Evolutionary conservation across 139 green algal species (phyloP), one percentile per base, ranked within the genome.

Genomic region (Chlamydomonas sp.): DNA sequence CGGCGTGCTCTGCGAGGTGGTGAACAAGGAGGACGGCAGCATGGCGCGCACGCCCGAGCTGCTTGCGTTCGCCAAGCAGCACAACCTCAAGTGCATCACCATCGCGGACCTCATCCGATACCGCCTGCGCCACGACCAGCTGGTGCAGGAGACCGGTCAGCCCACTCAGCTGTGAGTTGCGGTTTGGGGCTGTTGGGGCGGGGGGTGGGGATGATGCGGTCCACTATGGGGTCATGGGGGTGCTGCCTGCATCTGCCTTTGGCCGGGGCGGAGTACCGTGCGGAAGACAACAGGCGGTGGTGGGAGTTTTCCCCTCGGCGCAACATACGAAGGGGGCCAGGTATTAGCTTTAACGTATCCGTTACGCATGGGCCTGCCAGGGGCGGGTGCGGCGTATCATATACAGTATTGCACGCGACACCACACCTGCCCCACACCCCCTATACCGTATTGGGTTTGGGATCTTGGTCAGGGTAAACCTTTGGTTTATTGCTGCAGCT

Each of bases 1-100:
- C 31, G 98, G 98, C 16, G 98, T 98, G 71, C 93, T 99, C 18
- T 99, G 96, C 89, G 98, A 99, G 91, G 94, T 99, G 16, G 96
- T 99, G 3, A 95, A 98, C 92, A 92, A 92, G 68, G 59, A 89
- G 5, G 94, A 96, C 87, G 97, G 97, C 79, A 94, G 80, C 91
- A 99, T 99, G 97, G 89, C 94, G 1, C 94, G 96, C 58, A 97
- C 95, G 17, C 95, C 94, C 1, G 64, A 97, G 90, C 95, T 99
- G 63, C 88, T 96, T 66, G 88, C 89, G 66, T 98, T 99, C 94
- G 95, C 97, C 0, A 77, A 89, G 71, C 49, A 94, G 77, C 92
- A 99, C 83, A 91, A 89, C 68, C 94, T 99, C 4, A 94, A 94
- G 63, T 96, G 95, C 84, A 96, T 99, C 90, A 99, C 97, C 83